Evolutionary conservation across 495 filamentous ascomycete species (phyloP).

Genomic region (Aspergillus hancockii): DNA sequence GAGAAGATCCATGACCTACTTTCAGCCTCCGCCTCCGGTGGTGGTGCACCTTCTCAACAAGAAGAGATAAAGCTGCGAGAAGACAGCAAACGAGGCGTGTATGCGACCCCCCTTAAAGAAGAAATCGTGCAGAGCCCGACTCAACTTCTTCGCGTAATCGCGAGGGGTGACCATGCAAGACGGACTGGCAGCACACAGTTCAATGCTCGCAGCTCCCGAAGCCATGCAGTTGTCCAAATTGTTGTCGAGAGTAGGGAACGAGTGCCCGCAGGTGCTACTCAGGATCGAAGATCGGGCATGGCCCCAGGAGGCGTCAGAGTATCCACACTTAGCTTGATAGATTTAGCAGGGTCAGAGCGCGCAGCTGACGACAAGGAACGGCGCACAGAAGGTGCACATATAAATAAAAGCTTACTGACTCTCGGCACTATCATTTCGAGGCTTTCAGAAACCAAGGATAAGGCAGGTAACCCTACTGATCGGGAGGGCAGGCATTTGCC

Average conservation of each 20-base stretch:
- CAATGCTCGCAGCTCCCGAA: constrained; percentile 93
- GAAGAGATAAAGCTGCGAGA: constrained; percentile 97
- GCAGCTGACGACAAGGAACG: constrained; percentile 95
- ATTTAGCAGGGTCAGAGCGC: constrained; percentile 93
- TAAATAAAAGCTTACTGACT: constrained; percentile 96
- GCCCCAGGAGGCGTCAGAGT: constrained; percentile 90
- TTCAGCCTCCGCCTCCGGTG: constrained; percentile 61
- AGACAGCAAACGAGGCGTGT: constrained; percentile 93
- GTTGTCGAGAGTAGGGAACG: constrained; percentile 96
- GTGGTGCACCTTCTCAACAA: constrained; percentile 50
- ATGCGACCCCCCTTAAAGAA: constrained; percentile 93
- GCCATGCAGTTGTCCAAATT: constrained; percentile 97
- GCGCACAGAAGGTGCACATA: constrained; percentile 92
- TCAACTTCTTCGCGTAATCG: constrained; percentile 91
- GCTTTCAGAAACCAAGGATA: constrained; percentile 82
- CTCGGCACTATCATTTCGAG: constrained; percentile 92
- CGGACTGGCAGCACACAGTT: constrained; percentile 92
- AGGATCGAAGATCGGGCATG: constrained; percentile 75
- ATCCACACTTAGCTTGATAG: constrained; percentile 91
- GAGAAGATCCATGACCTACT: constrained; percentile 95
- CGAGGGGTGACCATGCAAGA: constrained; percentile 86
- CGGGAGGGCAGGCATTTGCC: constrained; percentile 88
- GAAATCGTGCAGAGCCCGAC: constrained; percentile 98
- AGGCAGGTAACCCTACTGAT: constrained; percentile 69
- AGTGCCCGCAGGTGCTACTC: constrained; percentile 54